Evolutionary conservation across 2,329 filamentous ascomycete species (phyloP).

Genomic region (Sclerotinia nivalis): DNA sequence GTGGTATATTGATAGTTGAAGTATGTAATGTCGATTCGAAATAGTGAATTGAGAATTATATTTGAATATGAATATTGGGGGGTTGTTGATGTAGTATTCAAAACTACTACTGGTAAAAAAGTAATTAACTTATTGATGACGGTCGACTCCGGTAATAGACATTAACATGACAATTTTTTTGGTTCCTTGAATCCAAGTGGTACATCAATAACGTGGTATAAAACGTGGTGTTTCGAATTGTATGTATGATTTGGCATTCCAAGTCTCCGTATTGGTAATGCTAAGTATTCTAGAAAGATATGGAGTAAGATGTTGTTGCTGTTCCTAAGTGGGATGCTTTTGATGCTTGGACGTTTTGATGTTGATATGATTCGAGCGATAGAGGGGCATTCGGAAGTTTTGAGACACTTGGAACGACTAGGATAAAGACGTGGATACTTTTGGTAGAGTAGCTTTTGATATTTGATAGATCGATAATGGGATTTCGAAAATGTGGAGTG

Average conservation of each 20-base stretch:
- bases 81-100: conserved; percentile 16
- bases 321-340: conserved; percentile 5
- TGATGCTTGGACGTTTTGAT: not conserved
- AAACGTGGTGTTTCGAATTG: conserved; percentile 28
- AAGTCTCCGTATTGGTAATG: not conserved
- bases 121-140: conserved; percentile 24
- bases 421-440: not conserved
- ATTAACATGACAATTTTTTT: conserved; percentile 29
- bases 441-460: not conserved
- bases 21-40: not conserved
- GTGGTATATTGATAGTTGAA: not conserved
- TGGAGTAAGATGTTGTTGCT: conserved; percentile 12
- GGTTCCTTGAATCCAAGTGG: conserved; percentile 24
- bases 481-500: conserved; percentile 16
- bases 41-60: conserved; percentile 13
- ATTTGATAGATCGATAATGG: not conserved
- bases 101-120: conserved; percentile 21
- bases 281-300: conserved; percentile 1
- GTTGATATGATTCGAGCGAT: conserved; percentile 15
- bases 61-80: conserved; percentile 2
- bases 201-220: conserved; percentile 22
- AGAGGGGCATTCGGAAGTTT: not conserved
- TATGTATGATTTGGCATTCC: conserved; percentile 27
- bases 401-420: conserved; percentile 1
- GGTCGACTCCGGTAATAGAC: conserved; percentile 26